These are phyloP conservation scores for Paramecium tetraurelia DNA, from an alignment of 73 alveolate genomes.

Conservation along the genomic window DNA sequence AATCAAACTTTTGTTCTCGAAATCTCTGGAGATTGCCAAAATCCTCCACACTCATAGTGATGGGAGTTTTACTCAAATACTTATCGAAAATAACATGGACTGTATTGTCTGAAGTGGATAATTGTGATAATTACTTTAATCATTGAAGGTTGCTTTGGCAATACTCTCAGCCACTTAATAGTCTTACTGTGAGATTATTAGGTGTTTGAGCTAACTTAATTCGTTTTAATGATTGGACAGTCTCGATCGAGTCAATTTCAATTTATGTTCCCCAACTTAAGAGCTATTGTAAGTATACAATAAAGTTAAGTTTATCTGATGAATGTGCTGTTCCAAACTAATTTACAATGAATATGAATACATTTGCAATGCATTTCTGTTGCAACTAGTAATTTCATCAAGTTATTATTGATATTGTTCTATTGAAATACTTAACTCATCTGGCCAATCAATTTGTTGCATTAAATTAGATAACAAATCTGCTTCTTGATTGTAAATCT, in stretches of 20 bases:
- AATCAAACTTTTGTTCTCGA: not conserved
- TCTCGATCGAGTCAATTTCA: not conserved
- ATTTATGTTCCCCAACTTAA: not conserved
- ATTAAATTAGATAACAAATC: not conserved
- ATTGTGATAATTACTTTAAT: not conserved
- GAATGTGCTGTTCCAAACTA: not conserved
- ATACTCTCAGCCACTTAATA: conserved; percentile 9
- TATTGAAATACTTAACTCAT: not conserved
- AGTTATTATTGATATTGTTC: not conserved
- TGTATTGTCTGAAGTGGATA: not conserved
- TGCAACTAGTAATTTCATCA: not conserved
- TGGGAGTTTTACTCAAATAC: not conserved
- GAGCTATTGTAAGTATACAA: not conserved
- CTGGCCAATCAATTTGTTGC: not conserved
- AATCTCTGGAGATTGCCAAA: not conserved
- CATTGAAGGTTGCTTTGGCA: not conserved
- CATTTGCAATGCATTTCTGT: not conserved
- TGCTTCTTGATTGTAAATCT: not conserved
- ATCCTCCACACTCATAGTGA: not conserved
- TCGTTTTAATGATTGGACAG: not conserved
- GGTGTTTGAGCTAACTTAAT: not conserved
- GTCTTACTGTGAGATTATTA: not conserved
- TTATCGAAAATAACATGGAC: not conserved
- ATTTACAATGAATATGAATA: not conserved
- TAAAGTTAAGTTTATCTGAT: not conserved